Evolutionary conservation across 1,139 yeast species (phyloP).

Genomic region (Yamadazyma buinensis): DNA sequence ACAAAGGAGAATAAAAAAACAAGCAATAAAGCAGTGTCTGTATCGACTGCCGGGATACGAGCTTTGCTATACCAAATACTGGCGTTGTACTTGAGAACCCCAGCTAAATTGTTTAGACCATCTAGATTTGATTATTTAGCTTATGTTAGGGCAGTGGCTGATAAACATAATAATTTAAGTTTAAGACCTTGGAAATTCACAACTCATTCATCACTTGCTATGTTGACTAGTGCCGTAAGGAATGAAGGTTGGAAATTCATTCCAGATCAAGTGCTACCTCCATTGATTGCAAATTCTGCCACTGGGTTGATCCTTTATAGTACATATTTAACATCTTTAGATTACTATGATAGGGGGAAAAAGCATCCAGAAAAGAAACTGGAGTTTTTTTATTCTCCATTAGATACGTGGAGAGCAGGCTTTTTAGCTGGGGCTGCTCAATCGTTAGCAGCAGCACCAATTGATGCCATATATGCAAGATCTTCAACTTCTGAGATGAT

Average conservation of each 20-base stretch:
- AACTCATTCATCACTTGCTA: conserved; percentile 76
- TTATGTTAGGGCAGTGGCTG: conserved; percentile 54
- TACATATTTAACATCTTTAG: conserved; percentile 60
- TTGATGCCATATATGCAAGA: conserved; percentile 85
- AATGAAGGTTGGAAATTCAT: conserved; percentile 85
- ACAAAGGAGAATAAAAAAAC: not conserved
- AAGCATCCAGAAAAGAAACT: conserved; percentile 5
- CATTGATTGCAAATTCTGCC: conserved; percentile 79
- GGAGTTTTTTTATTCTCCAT: conserved; percentile 21
- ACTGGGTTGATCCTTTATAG: conserved; percentile 85
- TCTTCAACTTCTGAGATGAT: conserved; percentile 73
- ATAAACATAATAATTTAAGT: conserved; percentile 42
- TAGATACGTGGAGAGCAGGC: conserved; percentile 76
- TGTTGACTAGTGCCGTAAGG: conserved; percentile 65
- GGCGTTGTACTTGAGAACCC: conserved; percentile 73
- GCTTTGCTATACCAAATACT: conserved; percentile 80
- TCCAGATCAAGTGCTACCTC: conserved; percentile 83
- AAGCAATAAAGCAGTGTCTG: conserved; percentile 35
- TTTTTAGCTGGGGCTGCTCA: conserved; percentile 82
- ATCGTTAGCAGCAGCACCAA: conserved; percentile 90
- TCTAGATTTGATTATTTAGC: conserved; percentile 84
- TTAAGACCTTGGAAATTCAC: conserved; percentile 61
- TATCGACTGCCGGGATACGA: conserved; percentile 76
- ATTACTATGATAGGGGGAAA: conserved; percentile 18
- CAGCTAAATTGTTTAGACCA: conserved; percentile 84